Conservation (phyloP, 805 yeast species). For the Nakazawaea sp. region DNA sequence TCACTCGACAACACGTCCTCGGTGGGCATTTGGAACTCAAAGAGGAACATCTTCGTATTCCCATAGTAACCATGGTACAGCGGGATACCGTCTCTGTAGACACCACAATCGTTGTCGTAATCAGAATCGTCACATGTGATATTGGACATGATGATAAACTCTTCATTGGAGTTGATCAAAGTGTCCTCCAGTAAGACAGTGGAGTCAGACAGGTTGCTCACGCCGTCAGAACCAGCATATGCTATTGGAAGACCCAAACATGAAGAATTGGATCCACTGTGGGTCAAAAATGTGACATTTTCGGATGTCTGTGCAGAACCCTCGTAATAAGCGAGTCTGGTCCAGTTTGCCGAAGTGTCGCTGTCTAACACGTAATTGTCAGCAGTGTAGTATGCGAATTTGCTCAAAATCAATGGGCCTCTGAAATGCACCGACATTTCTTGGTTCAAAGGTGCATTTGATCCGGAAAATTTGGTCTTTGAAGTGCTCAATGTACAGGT, state of each 20-base stretch:
- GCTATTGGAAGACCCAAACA: slow-evolving; percentile 67
- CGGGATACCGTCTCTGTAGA: slow-evolving; percentile 66
- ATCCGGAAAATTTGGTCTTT: slow-evolving; percentile 42
- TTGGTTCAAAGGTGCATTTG: slow-evolving; percentile 59
- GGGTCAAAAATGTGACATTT: slow-evolving; percentile 63
- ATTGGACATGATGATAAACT: slow-evolving; percentile 54
- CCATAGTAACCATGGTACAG: slow-evolving; percentile 72
- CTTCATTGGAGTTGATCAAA: slow-evolving; percentile 49
- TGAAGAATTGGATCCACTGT: slow-evolving; percentile 50
- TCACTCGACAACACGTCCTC: slow-evolving; percentile 30
- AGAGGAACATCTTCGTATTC: slow-evolving; percentile 60
- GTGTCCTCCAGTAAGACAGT: slow-evolving; percentile 43
- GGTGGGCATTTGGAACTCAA: slow-evolving; percentile 62
- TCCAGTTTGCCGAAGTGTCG: slow-evolving; percentile 39
- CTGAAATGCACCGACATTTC: slow-evolving; percentile 73
- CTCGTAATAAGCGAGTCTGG: slow-evolving; percentile 54
- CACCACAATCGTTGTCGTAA: slow-evolving; percentile 59
- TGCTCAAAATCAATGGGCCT: slow-evolving; percentile 59
- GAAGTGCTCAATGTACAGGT: slow-evolving; percentile 33
- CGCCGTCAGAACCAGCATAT: slow-evolving; percentile 55
- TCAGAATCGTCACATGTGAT: slow-evolving; percentile 51
- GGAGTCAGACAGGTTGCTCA: slow-evolving; percentile 33
- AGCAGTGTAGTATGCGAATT: slow-evolving; percentile 57
- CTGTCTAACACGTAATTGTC: slow-evolving; percentile 30
- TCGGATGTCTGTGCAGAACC: slow-evolving; percentile 39